phyloP scores from a whole-genome alignment of 192 early-diverging fungal genomes.

The Chytriomyces confervae region DNA sequence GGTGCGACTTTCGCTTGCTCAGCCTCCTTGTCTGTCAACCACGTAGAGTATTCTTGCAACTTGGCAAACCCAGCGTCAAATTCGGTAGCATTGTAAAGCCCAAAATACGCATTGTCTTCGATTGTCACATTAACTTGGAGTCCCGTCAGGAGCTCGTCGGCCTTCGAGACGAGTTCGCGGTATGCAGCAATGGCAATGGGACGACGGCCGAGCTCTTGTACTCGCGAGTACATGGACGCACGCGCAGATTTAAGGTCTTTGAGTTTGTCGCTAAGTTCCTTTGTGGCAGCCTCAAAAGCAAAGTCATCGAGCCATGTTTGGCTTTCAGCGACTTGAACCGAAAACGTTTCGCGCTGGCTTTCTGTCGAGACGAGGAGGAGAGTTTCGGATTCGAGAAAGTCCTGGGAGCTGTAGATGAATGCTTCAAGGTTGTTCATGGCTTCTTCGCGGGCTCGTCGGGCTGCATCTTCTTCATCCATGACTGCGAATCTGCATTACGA shows the following conservation, averaged over 20 bases:
- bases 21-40: conserved; percentile 67
- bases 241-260: conserved; percentile 51
- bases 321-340: conserved; percentile 57
- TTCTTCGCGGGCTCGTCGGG: conserved; percentile 75
- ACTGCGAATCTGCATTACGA: conserved; percentile 49
- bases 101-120: conserved; percentile 10
- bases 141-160: neutral
- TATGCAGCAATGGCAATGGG: conserved; percentile 42
- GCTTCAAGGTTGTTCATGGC: conserved; percentile 89
- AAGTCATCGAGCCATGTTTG: conserved; percentile 89
- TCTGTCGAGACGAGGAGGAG: conserved; percentile 71
- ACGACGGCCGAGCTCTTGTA: conserved; percentile 61
- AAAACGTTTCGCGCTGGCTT: conserved; percentile 71
- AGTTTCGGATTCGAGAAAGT: conserved; percentile 80
- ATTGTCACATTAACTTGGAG: conserved; percentile 23
- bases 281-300: conserved; percentile 66
- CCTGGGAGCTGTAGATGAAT: conserved; percentile 85
- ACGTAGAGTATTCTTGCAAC: conserved; percentile 64
- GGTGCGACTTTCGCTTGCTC: conserved; percentile 64
- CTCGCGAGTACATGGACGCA: conserved; percentile 51
- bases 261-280: conserved; percentile 49
- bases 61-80: conserved; percentile 48
- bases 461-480: conserved; percentile 77
- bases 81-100: conserved; percentile 37
- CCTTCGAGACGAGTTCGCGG: conserved; percentile 15